A percentile compares a stretch with the other conserved stretches of the same genome.
phyloP scores from a whole-genome alignment of 78 protist species.

The Emiliania huxleyi region DNA sequence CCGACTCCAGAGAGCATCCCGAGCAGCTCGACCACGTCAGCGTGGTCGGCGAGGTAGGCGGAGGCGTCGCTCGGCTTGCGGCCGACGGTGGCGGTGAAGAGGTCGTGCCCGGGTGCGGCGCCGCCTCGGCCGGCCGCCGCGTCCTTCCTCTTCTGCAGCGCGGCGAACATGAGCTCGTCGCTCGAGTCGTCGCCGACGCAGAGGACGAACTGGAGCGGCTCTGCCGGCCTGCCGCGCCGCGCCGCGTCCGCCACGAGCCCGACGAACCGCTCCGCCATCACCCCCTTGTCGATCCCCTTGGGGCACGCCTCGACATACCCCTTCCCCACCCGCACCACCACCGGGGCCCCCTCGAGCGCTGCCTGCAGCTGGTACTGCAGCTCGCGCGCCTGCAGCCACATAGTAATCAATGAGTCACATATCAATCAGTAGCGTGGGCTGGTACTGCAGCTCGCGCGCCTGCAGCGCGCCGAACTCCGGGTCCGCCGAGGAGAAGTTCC shows the following conservation, averaged over 20 bases:
- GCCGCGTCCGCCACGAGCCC: not conserved
- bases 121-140: no score
- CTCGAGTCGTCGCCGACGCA: slow-evolving; percentile 13
- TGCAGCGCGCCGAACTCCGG: slow-evolving; percentile 67
- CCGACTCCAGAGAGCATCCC: not conserved
- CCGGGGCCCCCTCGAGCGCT: not conserved
- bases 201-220: not conserved
- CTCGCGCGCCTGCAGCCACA: slow-evolving; percentile 6
- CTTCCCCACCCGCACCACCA: not conserved
- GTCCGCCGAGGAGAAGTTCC: slow-evolving; percentile 75
- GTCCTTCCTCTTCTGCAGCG: not conserved
- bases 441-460: not conserved
- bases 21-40: not conserved
- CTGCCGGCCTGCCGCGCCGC: not conserved
- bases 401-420: no score
- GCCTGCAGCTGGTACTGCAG: not conserved
- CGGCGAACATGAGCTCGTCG: slow-evolving; percentile 30
- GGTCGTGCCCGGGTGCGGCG: not conserved
- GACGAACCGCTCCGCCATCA: not conserved
- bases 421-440: not conserved
- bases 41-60: not conserved
- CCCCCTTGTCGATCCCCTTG: slow-evolving; percentile 10
- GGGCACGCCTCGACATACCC: not conserved
- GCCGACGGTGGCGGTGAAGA: not conserved
- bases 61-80: not conserved